A percentile compares a stretch with the other conserved stretches of the same genome.
phyloP scores from a whole-genome alignment of 2,329 filamentous ascomycete genomes.

The Pseudopyrenochaeta lycopersici region DNA sequence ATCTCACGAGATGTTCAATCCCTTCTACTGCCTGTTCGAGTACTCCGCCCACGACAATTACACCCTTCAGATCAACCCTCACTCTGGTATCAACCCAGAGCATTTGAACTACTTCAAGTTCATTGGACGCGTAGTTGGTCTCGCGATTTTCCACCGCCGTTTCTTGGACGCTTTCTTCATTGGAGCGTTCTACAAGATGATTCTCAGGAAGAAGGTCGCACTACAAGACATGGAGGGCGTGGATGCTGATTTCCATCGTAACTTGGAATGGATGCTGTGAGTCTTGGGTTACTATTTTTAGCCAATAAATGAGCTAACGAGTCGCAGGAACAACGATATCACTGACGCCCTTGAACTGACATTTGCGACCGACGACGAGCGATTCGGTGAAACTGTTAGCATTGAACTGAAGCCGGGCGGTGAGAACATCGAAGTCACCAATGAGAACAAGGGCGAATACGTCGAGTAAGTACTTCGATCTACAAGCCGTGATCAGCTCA shows the following conservation, averaged over 20 bases:
- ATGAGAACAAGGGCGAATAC: conserved; percentile 99
- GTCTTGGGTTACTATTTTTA: conserved; percentile 27
- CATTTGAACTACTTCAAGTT: conserved; percentile 99
- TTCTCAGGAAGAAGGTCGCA: conserved; percentile 89
- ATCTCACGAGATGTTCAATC: conserved; percentile 99
- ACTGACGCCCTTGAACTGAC: conserved; percentile 93
- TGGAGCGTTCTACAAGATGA: conserved; percentile 99
- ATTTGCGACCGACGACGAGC: conserved; percentile 96
- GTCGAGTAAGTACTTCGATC: conserved; percentile 72
- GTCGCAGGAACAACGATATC: conserved; percentile 84
- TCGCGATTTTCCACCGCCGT: conserved; percentile 97
- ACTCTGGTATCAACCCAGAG: conserved; percentile 98
- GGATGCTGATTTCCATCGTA: conserved; percentile 96
- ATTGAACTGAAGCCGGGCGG: conserved; percentile 93
- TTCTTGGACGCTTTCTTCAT: conserved; percentile 99
- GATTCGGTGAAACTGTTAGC: conserved; percentile 92
- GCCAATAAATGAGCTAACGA: conserved; percentile 7
- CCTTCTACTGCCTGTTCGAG: conserved; percentile 99
- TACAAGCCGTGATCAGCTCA: neutral
- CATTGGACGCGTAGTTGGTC: conserved; percentile 93
- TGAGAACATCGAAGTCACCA: conserved; percentile 92
- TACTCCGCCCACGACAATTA: conserved; percentile 99
- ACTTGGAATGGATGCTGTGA: conserved; percentile 91
- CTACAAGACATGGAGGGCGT: conserved; percentile 99
- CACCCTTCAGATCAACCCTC: conserved; percentile 98